Conservation (phyloP, 176 grass and related monocot species). For the Urochloa ruziziensis region DNA sequence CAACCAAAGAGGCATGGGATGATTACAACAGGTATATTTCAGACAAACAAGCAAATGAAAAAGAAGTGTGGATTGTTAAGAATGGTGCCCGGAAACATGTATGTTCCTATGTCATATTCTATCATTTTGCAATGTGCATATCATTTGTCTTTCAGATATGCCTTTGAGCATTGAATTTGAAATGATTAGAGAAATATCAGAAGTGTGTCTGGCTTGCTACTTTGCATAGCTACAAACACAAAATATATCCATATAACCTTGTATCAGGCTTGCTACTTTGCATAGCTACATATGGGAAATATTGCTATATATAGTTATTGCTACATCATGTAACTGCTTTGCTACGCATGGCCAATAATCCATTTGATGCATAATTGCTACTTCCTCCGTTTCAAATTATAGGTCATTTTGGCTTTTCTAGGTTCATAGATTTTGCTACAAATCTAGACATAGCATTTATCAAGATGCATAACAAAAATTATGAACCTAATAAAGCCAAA, state of each 20-base stretch:
- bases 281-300: neutral
- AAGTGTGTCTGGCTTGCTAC: neutral
- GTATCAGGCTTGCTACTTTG: neutral
- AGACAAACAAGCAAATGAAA: slow-evolving; percentile 91
- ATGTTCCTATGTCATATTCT: slow-evolving; percentile 27
- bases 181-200: neutral
- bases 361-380: slow-evolving; percentile 5
- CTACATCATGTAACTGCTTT: neutral
- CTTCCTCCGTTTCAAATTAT: too few relatives aligned
- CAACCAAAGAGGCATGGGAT: slow-evolving; percentile 98
- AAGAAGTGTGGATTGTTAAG: slow-evolving; percentile 92
- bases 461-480: too few relatives aligned
- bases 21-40: slow-evolving; percentile 95
- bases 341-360: neutral
- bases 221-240: neutral
- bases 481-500: too few relatives aligned
- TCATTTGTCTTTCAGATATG: neutral
- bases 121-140: neutral
- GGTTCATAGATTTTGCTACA: too few relatives aligned
- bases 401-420: too few relatives aligned
- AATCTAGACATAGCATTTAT: too few relatives aligned
- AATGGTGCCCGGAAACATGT: slow-evolving; percentile 85
- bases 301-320: neutral
- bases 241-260: neutral
- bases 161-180: neutral